phyloP scores from a whole-genome alignment of 192 early-diverging fungal species.

The Gaertneriomyces sp. region DNA sequence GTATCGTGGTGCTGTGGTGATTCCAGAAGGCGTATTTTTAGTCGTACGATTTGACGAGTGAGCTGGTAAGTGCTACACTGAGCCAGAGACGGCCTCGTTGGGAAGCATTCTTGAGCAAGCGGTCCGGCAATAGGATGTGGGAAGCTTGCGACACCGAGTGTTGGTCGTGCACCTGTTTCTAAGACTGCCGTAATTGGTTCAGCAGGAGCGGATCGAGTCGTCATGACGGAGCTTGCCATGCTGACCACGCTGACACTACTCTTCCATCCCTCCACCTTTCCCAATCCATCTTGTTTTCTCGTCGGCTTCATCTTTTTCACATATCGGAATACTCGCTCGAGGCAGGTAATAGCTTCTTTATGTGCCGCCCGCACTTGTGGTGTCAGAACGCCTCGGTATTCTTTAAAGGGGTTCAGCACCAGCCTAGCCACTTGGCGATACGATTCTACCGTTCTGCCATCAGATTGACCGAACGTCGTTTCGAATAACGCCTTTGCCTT shows the following conservation, averaged over 20 bases:
- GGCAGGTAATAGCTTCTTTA: constrained; percentile 47
- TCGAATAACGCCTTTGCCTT: constrained; percentile 40
- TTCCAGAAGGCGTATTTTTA: constrained; percentile 46
- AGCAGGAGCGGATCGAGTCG: not conserved
- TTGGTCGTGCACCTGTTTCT: not conserved
- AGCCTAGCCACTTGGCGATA: constrained; percentile 44
- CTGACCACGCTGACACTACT: not conserved
- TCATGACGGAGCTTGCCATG: constrained; percentile 8
- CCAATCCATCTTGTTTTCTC: not conserved
- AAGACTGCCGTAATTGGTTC: not conserved
- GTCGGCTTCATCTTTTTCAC: constrained; percentile 18
- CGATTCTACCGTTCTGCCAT: constrained; percentile 43
- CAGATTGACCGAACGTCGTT: constrained; percentile 37
- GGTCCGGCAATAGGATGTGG: constrained; percentile 37
- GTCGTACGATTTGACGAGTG: constrained; percentile 44
- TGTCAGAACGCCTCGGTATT: constrained; percentile 40
- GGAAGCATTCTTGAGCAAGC: constrained; percentile 31
- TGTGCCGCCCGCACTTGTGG: constrained; percentile 40
- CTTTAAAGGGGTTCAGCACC: constrained; percentile 38
- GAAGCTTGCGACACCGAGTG: constrained; percentile 10
- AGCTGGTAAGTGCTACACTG: constrained; percentile 26
- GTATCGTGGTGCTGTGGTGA: constrained; percentile 40
- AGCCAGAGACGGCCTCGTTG: constrained; percentile 34
- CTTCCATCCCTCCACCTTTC: not conserved
- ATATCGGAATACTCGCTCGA: constrained; percentile 51